Conservation (phyloP, 306 rosid species). For the Quillaja saponaria region DNA sequence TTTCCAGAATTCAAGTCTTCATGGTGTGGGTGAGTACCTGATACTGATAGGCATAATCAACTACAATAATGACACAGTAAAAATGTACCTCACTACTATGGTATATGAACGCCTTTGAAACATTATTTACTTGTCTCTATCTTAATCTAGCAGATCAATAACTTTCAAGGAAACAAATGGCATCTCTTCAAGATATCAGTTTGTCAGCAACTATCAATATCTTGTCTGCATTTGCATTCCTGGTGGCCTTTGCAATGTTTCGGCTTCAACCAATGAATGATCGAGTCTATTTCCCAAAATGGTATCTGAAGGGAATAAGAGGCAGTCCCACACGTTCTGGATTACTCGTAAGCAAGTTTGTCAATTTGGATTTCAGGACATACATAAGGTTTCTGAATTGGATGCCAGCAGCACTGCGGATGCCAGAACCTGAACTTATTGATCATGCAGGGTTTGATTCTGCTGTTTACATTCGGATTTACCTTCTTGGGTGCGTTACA, state of each 20-base stretch:
- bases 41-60: constrained; percentile 4
- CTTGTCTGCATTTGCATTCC: constrained; percentile 57
- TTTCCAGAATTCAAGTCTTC: not conserved
- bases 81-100: constrained; percentile 1
- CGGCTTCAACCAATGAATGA: constrained; percentile 87
- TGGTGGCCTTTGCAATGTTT: constrained; percentile 68
- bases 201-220: constrained; percentile 72
- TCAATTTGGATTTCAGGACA: constrained; percentile 60
- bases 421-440: constrained; percentile 90
- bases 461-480: constrained; percentile 77
- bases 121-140: constrained; percentile 13
- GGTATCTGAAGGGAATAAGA: constrained; percentile 90
- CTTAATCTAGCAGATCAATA: constrained; percentile 29
- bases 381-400: constrained; percentile 75
- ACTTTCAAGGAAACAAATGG: constrained; percentile 52
- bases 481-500: constrained; percentile 72
- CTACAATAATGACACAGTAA: constrained; percentile 5
- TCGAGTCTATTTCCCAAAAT: constrained; percentile 87
- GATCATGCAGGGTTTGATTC: constrained; percentile 95
- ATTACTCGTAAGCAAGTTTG: constrained; percentile 44
- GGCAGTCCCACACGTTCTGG: constrained; percentile 60
- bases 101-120: too few relatives aligned
- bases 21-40: constrained; percentile 7
- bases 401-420: constrained; percentile 91
- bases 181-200: constrained; percentile 58